Evolutionary conservation across 225 moss, liverwort and hornwort genomes (phyloP).

Genomic region (Pleurozium schreberi): DNA sequence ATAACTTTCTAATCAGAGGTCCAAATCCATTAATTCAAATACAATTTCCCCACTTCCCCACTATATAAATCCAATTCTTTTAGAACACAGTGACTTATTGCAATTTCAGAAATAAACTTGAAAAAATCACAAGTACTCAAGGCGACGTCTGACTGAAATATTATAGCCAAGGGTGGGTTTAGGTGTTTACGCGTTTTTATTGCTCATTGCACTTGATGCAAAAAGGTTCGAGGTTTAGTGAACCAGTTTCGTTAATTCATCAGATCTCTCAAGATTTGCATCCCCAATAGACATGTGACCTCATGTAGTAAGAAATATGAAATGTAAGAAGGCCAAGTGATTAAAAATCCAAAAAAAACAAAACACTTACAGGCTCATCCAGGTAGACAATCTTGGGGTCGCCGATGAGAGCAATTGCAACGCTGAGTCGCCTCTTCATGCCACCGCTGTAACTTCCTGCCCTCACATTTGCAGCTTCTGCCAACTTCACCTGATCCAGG

Average conservation of each 20-base stretch:
- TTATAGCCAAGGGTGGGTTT: background rate
- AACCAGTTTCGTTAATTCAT: background rate
- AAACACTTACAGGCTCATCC: slow-evolving; percentile 72
- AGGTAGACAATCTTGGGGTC: slow-evolving; percentile 89
- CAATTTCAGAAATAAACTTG: background rate
- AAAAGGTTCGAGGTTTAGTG: background rate
- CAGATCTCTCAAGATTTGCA: background rate
- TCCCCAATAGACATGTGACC: background rate
- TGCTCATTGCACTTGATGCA: background rate
- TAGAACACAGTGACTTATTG: background rate
- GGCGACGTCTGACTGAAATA: background rate
- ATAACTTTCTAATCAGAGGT: background rate
- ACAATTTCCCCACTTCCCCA: background rate
- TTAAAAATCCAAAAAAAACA: background rate
- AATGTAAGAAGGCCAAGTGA: background rate
- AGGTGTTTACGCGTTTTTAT: background rate
- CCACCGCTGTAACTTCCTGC: slow-evolving; percentile 96
- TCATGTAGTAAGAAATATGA: background rate
- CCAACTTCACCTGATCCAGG: slow-evolving; percentile 68
- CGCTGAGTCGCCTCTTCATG: slow-evolving; percentile 94
- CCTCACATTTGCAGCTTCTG: slow-evolving; percentile 66
- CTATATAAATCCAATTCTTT: background rate
- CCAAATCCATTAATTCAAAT: background rate
- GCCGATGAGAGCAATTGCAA: slow-evolving; percentile 91
- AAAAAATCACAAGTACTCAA: background rate